Percentiles rank a stretch among this genome's conserved stretches.
These are phyloP conservation scores for Ramalina intermedia DNA, from an alignment of 495 filamentous ascomycete genomes.

Conservation along the genomic window DNA sequence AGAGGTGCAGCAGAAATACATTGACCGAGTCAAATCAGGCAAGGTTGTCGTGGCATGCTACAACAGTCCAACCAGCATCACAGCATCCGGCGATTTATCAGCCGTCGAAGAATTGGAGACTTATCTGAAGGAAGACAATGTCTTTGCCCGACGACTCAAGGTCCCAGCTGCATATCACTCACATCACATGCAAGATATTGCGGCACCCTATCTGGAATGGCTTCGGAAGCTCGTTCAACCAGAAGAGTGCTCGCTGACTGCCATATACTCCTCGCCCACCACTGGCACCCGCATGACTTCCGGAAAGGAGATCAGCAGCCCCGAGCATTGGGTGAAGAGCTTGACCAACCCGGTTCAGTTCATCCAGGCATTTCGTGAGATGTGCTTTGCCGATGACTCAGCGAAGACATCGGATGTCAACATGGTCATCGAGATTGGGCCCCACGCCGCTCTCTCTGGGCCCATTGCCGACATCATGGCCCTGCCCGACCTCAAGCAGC, in stretches of 20 bases:
- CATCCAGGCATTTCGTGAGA: not conserved
- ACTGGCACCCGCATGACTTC: too few relatives aligned
- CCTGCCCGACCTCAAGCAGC: constrained; percentile 19
- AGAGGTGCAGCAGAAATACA: constrained; percentile 6
- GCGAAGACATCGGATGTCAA: constrained; percentile 4
- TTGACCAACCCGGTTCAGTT: constrained; percentile 2
- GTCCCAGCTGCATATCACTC: constrained; percentile 44
- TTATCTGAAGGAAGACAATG: constrained; percentile 7
- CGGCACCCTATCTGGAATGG: constrained; percentile 1
- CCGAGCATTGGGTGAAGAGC: constrained; percentile 6
- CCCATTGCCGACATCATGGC: constrained; percentile 38
- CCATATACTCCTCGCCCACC: too few relatives aligned
- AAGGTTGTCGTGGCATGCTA: constrained; percentile 15
- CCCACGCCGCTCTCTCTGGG: constrained; percentile 37
- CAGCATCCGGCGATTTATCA: constrained; percentile 15
- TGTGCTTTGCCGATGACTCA: not conserved
- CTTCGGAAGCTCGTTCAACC: not conserved
- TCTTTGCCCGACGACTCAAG: constrained; percentile 34
- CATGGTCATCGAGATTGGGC: constrained; percentile 33
- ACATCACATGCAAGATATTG: constrained; percentile 31
- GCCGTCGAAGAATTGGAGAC: constrained; percentile 12
- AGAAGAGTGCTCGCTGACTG: too few relatives aligned
- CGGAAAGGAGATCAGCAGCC: too few relatives aligned
- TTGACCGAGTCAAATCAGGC: constrained; percentile 5
- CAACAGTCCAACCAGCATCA: constrained; percentile 21